Evolutionary conservation across 1,139 yeast genomes (phyloP).

Genomic region (Scheffersomyces titani): DNA sequence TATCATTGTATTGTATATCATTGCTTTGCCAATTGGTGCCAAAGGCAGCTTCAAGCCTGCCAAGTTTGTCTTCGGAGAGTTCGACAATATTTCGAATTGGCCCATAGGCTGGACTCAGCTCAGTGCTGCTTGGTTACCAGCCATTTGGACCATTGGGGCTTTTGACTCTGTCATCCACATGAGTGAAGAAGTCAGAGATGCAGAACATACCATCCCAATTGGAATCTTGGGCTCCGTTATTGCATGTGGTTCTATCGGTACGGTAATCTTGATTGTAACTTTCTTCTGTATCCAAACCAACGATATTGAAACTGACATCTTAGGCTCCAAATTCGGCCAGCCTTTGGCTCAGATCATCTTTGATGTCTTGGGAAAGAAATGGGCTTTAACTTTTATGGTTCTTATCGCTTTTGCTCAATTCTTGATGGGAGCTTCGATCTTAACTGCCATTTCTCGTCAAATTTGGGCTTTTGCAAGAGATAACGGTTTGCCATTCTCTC

Average conservation of each 20-base stretch:
- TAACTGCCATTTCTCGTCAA: conserved; percentile 53
- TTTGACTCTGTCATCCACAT: conserved; percentile 74
- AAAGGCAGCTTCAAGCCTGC: conserved; percentile 22
- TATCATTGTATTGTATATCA: conserved; percentile 18
- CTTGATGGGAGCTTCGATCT: conserved; percentile 63
- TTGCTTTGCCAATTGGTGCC: conserved; percentile 31
- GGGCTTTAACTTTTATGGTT: conserved; percentile 69
- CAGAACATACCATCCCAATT: conserved; percentile 65
- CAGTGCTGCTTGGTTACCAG: conserved; percentile 56
- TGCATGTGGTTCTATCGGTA: conserved; percentile 64
- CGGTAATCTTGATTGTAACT: conserved; percentile 53
- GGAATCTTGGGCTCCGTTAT: conserved; percentile 60
- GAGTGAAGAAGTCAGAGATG: conserved; percentile 71
- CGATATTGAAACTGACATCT: conserved; percentile 42
- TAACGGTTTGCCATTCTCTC: conserved; percentile 48
- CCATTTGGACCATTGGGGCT: conserved; percentile 67
- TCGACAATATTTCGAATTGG: conserved; percentile 58
- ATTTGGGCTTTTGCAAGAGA: conserved; percentile 57
- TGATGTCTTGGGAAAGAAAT: conserved; percentile 65
- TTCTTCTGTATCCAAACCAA: conserved; percentile 55
- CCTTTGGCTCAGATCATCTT: conserved; percentile 67
- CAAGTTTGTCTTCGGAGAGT: conserved; percentile 45
- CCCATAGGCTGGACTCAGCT: conserved; percentile 58
- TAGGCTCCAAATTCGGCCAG: conserved; percentile 48
- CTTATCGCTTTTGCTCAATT: conserved; percentile 62